A percentile compares a stretch with the other conserved stretches of the same genome.
phyloP scores from a whole-genome alignment of 192 early-diverging fungal genomes.

The Rhizoclosmatium globosum region DNA sequence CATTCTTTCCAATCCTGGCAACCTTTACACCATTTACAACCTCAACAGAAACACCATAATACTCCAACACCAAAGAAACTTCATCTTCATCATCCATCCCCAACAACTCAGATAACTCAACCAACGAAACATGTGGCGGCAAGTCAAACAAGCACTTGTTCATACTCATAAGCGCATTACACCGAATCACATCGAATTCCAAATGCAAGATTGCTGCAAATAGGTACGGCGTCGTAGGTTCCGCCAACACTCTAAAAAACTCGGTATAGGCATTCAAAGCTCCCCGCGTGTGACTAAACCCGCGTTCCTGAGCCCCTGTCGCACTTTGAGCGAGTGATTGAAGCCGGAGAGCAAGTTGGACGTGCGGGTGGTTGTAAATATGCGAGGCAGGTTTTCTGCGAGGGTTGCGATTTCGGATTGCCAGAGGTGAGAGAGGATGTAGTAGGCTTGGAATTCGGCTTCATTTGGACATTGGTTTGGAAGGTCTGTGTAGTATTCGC shows the following conservation, averaged over 20 bases:
- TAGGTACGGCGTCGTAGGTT: constrained; percentile 69
- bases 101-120: constrained; percentile 61
- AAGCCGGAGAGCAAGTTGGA: constrained; percentile 77
- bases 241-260: constrained; percentile 76
- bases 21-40: constrained; percentile 22
- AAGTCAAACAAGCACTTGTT: constrained; percentile 56
- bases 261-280: constrained; percentile 66
- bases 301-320: background rate
- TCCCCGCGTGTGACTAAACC: constrained; percentile 46
- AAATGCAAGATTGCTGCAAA: constrained; percentile 82
- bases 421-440: constrained; percentile 76
- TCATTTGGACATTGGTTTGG: constrained; percentile 73
- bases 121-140: constrained; percentile 51
- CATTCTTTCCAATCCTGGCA: constrained; percentile 48
- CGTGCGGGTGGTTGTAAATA: constrained; percentile 59
- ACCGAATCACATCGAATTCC: constrained; percentile 77
- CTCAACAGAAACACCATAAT: constrained; percentile 44
- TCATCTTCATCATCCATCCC: constrained; percentile 70
- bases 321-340: constrained; percentile 57
- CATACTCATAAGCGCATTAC: constrained; percentile 78
- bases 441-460: constrained; percentile 91
- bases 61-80: constrained; percentile 40
- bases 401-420: constrained; percentile 76
- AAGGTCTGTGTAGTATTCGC: constrained; percentile 88
- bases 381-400: constrained; percentile 64